A percentile compares a stretch with the other conserved stretches of the same genome.
Evolutionary conservation across 257 asterid species (phyloP).

Genomic region (Solanum paucissectum): DNA sequence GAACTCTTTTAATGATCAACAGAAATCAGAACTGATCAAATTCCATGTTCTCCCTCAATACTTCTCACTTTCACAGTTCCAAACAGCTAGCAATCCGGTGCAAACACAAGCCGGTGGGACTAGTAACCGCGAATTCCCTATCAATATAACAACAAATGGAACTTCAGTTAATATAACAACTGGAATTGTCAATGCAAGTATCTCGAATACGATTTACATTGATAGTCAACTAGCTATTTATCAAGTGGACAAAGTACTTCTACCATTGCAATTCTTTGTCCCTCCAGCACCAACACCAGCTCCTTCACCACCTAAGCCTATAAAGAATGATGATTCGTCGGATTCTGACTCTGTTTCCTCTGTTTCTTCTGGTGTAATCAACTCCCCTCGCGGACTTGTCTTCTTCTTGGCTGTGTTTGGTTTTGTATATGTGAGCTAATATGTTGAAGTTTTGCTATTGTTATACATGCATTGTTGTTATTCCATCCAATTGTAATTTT

Average conservation of each 20-base stretch:
- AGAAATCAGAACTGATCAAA: constrained; percentile 31
- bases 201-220: constrained; percentile 23
- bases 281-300: constrained; percentile 37
- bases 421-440: background rate
- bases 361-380: constrained; percentile 21
- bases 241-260: constrained; percentile 36
- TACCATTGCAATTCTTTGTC: constrained; percentile 32
- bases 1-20: constrained; percentile 29
- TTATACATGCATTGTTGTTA: background rate
- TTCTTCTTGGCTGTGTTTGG: background rate
- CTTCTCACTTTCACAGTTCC: constrained; percentile 28
- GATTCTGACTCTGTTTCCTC: constrained; percentile 1
- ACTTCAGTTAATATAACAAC: constrained; percentile 35
- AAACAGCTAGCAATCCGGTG: constrained; percentile 36
- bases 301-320: constrained; percentile 35
- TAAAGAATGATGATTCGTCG: constrained; percentile 7
- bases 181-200: constrained; percentile 38
- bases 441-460: background rate
- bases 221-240: constrained; percentile 42
- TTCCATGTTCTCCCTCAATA: constrained; percentile 34
- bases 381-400: background rate
- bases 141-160: constrained; percentile 39
- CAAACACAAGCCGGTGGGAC: constrained; percentile 45
- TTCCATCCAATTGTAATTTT: background rate
- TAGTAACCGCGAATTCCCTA: constrained; percentile 15